Percentiles rank a stretch among this genome's conserved stretches.
These are phyloP conservation scores for Ophiocordyceps robertsii DNA, from an alignment of 2,329 filamentous ascomycete genomes.

Conservation along the genomic window DNA sequence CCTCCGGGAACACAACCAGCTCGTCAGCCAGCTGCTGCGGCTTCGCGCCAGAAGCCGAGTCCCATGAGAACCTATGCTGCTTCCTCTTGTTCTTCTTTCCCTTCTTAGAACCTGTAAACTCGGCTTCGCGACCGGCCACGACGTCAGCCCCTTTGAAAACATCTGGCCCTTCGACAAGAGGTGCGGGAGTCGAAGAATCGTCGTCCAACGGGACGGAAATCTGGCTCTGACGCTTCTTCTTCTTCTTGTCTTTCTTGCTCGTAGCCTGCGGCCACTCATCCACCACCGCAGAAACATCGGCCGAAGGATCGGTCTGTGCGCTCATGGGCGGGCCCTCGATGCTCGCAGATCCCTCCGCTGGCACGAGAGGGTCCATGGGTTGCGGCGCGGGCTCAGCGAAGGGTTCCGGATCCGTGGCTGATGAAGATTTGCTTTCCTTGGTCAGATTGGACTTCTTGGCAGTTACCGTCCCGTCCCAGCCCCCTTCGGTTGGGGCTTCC, in stretches of 20 bases:
- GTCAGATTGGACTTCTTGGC: too few relatives aligned
- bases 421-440: not conserved
- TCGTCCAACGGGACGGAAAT: not conserved
- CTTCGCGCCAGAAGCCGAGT: not conserved
- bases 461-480: too few relatives aligned
- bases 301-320: not conserved
- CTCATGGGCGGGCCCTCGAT: not conserved
- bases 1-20: not conserved
- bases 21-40: not conserved
- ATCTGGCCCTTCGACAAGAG: not conserved
- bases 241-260: constrained; percentile 5
- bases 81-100: constrained; percentile 9
- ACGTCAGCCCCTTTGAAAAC: not conserved
- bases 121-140: not conserved
- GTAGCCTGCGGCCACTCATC: constrained; percentile 1
- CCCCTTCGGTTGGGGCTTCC: too few relatives aligned
- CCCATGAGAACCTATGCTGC: constrained; percentile 5
- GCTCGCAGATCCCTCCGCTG: not conserved
- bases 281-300: not conserved
- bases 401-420: not conserved
- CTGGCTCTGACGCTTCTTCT: constrained; percentile 5
- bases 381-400: not conserved
- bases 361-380: not conserved
- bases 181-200: not conserved
- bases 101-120: constrained; percentile 3